These are phyloP conservation scores for Discostella stelligera DNA, from an alignment of 352 stramenopile genomes.

Conservation along the genomic window DNA sequence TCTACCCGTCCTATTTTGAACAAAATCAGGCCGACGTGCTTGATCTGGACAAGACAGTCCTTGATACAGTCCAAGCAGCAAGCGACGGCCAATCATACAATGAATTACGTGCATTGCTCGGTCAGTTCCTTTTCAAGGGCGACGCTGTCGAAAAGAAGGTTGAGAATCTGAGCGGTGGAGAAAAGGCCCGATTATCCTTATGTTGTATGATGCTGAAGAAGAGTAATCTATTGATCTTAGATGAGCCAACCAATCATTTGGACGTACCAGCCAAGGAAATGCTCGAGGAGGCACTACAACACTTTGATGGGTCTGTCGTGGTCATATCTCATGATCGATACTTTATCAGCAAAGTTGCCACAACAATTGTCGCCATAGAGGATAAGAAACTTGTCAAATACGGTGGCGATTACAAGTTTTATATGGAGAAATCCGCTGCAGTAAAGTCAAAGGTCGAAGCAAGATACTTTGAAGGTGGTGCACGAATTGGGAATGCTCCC, in stretches of 20 bases:
- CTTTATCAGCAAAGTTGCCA: conserved; percentile 91
- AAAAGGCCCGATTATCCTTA: conserved; percentile 86
- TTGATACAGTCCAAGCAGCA: conserved; percentile 81
- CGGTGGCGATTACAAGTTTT: conserved; percentile 86
- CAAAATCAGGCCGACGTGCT: conserved; percentile 87
- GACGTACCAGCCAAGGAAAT: conserved; percentile 90
- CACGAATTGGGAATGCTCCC: conserved; percentile 80
- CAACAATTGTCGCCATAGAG: conserved; percentile 85
- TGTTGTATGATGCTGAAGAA: conserved; percentile 86
- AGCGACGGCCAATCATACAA: conserved; percentile 84
- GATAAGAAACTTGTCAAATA: conserved; percentile 84
- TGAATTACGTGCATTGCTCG: conserved; percentile 83
- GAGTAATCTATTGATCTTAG: conserved; percentile 88
- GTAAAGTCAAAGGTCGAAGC: conserved; percentile 85
- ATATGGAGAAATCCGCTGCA: conserved; percentile 82
- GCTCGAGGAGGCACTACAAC: conserved; percentile 92
- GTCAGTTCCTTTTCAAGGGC: conserved; percentile 88
- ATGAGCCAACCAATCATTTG: conserved; percentile 95
- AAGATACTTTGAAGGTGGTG: conserved; percentile 80
- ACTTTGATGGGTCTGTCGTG: conserved; percentile 94
- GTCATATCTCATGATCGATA: conserved; percentile 97
- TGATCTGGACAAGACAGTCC: conserved; percentile 83
- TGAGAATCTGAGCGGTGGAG: conserved; percentile 82
- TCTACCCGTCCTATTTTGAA: conserved; percentile 85
- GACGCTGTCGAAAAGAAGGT: conserved; percentile 84